Conservation (phyloP, 139 green algal genomes). For the Tetratostichococcus sp. region DNA sequence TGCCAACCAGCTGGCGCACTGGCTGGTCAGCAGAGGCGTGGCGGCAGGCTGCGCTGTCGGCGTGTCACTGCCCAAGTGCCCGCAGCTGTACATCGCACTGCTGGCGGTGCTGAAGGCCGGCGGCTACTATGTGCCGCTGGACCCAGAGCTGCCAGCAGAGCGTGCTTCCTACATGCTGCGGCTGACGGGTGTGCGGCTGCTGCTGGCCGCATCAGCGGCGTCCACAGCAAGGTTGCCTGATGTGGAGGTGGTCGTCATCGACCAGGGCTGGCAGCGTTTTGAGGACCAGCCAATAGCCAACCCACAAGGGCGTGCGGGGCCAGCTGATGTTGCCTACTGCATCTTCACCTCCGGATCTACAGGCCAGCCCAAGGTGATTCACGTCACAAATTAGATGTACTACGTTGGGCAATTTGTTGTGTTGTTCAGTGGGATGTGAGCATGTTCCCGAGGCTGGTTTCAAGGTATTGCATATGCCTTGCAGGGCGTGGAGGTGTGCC, state of each 20-base stretch:
- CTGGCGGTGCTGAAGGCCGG: slow-evolving; percentile 45
- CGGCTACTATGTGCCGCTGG: slow-evolving; percentile 49
- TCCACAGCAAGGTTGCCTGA: not conserved
- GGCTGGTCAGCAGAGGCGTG: slow-evolving; percentile 19
- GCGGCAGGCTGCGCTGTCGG: slow-evolving; percentile 18
- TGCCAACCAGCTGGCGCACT: slow-evolving; percentile 31
- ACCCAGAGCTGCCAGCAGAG: slow-evolving; percentile 43
- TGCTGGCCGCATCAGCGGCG: not conserved
- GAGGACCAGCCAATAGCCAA: not conserved
- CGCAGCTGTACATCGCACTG: slow-evolving; percentile 36
- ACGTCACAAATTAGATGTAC: slow-evolving; percentile 17
- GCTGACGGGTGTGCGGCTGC: not conserved
- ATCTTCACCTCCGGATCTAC: slow-evolving; percentile 65
- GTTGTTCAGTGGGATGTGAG: slow-evolving; percentile 18
- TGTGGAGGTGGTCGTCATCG: slow-evolving; percentile 2
- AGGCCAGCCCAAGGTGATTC: slow-evolving; percentile 44
- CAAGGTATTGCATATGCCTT: too few species aligned
- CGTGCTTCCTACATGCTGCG: slow-evolving; percentile 29
- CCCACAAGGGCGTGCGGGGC: not conserved
- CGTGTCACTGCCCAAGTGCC: slow-evolving; percentile 34
- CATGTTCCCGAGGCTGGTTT: too few species aligned
- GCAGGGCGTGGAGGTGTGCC: not conserved
- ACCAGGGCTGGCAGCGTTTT: slow-evolving; percentile 2
- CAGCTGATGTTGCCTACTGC: slow-evolving; percentile 39
- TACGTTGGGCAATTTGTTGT: slow-evolving; percentile 14